Percentiles rank a stretch among this genome's conserved stretches.
Conservation (phyloP, 1,139 yeast genomes). For the Magnusiomyces clavatus region DNA sequence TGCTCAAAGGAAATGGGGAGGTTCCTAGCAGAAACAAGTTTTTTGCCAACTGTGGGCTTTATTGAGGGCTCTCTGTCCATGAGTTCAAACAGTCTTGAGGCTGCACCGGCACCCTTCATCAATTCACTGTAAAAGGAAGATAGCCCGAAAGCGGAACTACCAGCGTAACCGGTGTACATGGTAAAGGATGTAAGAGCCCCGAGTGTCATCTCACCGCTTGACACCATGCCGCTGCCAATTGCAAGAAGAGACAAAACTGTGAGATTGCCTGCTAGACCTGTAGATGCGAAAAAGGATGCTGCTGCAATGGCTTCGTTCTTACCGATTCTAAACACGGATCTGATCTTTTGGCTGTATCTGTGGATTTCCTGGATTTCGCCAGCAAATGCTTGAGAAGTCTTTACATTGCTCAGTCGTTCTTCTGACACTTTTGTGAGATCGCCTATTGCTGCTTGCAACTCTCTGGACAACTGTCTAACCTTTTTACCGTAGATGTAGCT, state of each 20-base stretch:
- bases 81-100: constrained; percentile 83
- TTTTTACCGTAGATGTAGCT: constrained; percentile 72
- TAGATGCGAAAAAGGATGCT: constrained; percentile 61
- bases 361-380: constrained; percentile 64
- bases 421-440: constrained; percentile 82
- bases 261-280: constrained; percentile 74
- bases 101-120: constrained; percentile 97
- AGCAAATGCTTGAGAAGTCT: constrained; percentile 82
- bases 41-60: constrained; percentile 52
- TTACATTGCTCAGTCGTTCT: constrained; percentile 79
- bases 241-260: constrained; percentile 70
- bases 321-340: constrained; percentile 66
- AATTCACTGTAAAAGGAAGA: constrained; percentile 87
- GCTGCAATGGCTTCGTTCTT: constrained; percentile 67
- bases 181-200: constrained; percentile 91
- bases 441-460: constrained; percentile 81
- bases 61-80: constrained; percentile 69
- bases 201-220: constrained; percentile 60
- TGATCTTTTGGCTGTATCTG: constrained; percentile 60
- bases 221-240: constrained; percentile 74
- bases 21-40: constrained; percentile 37
- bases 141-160: constrained; percentile 79
- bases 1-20: constrained; percentile 50
- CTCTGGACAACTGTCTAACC: constrained; percentile 65
- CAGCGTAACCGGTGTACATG: constrained; percentile 91